phyloP scores from a whole-genome alignment of 2,329 filamentous ascomycete genomes.

The Monilinia polystroma region DNA sequence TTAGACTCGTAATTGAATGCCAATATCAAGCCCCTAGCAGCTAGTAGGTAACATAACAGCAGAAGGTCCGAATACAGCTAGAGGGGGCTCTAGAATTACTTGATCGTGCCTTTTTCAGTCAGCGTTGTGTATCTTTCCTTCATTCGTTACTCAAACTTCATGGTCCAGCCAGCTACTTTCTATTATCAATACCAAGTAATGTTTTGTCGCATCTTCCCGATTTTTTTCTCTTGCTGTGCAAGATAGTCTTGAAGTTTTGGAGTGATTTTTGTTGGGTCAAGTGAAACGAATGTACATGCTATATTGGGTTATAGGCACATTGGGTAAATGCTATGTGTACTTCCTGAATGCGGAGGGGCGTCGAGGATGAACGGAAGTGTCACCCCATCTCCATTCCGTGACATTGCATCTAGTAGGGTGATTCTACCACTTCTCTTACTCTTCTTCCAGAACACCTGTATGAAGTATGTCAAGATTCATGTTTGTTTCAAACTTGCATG shows the following conservation, averaged over 20 bases:
- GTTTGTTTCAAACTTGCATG: neutral
- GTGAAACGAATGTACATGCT: neutral
- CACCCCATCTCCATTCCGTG: neutral
- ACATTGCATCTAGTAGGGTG: neutral
- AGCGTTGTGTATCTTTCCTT: neutral
- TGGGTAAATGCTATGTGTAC: neutral
- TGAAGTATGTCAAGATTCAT: neutral
- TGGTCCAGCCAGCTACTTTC: neutral
- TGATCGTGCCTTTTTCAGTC: neutral
- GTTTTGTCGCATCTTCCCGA: neutral
- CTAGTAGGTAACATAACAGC: neutral
- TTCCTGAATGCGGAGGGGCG: constrained; percentile 1
- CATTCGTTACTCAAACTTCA: constrained; percentile 5
- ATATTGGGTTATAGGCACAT: neutral
- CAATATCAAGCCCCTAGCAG: neutral
- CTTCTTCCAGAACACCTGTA: neutral
- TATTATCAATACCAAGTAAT: neutral
- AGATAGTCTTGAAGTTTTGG: neutral
- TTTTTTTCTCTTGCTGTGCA: neutral
- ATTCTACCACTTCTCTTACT: neutral
- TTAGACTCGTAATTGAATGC: neutral
- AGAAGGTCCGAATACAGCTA: constrained; percentile 11
- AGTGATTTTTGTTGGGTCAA: neutral
- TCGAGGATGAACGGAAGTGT: neutral
- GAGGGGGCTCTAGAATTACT: neutral